Evolutionary conservation across 139 green algal genomes (phyloP).

Genomic region (Chlamydomonas schloesseri): DNA sequence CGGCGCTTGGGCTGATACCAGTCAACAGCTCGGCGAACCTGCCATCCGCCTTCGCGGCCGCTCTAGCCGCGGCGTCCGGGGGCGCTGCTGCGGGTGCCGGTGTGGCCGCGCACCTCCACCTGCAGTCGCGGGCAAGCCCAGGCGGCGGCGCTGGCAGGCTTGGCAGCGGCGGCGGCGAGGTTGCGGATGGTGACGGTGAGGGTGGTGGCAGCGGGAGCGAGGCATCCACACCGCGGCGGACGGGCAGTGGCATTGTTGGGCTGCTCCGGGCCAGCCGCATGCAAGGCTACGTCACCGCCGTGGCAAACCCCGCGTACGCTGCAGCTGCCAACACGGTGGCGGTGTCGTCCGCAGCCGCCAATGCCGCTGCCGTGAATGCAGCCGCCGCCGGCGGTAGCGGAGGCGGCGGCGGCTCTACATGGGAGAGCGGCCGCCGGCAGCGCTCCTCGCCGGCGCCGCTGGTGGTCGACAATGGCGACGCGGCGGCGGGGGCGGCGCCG

Average conservation of each 20-base stretch:
- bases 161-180: no score
- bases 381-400: neutral
- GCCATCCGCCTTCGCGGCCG: neutral
- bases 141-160: no score
- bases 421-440: neutral
- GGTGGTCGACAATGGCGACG: neutral
- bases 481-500: no score
- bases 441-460: neutral
- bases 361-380: neutral
- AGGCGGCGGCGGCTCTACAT: neutral
- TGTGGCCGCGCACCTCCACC: neutral
- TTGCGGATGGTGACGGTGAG: neutral
- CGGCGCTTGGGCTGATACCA: no score
- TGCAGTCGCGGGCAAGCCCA: neutral
- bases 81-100: neutral
- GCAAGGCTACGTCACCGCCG: constrained; percentile 24
- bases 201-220: neutral
- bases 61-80: neutral
- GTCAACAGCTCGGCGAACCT: neutral
- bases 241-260: neutral
- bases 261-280: neutral
- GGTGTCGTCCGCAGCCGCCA: neutral
- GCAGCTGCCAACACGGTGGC: neutral
- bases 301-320: constrained; percentile 16
- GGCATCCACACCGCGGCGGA: neutral